Evolutionary conservation across 2,329 filamentous ascomycete species (phyloP).

Genomic region (Elsinoe australis): DNA sequence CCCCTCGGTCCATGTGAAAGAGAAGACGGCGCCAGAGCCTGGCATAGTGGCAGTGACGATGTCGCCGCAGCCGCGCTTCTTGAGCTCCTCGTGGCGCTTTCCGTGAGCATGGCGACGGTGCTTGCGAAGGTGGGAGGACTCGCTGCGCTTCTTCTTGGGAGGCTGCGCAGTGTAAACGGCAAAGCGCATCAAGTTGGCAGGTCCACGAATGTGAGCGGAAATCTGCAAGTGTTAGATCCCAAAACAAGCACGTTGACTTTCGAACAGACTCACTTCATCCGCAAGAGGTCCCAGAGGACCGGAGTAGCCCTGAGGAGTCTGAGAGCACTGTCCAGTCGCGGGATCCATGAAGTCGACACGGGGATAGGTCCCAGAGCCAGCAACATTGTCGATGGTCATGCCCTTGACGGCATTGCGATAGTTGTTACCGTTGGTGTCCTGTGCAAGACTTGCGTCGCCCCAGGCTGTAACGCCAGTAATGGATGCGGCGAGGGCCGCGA

Average conservation of each 20-base stretch:
- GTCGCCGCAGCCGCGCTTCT: constrained; percentile 45
- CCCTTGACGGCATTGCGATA: constrained; percentile 59
- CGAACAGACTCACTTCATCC: constrained; percentile 55
- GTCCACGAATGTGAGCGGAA: constrained; percentile 65
- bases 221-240: constrained; percentile 42
- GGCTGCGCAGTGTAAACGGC: constrained; percentile 52
- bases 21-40: constrained; percentile 46
- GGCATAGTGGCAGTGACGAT: constrained; percentile 49
- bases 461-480: constrained; percentile 21
- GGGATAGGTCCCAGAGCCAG: constrained; percentile 52
- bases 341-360: constrained; percentile 54
- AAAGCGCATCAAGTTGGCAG: constrained; percentile 57
- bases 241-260: background rate
- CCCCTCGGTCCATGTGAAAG: constrained; percentile 45
- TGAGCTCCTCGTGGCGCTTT: constrained; percentile 38
- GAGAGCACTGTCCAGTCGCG: constrained; percentile 49
- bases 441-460: constrained; percentile 26
- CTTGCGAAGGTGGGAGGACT: constrained; percentile 37
- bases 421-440: constrained; percentile 47
- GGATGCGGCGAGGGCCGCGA: constrained; percentile 19
- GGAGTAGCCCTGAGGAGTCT: constrained; percentile 45
- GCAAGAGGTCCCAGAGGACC: constrained; percentile 60
- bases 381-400: constrained; percentile 52
- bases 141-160: constrained; percentile 33
- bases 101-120: constrained; percentile 42